Evolutionary conservation across 2,329 filamentous ascomycete genomes (phyloP).

Genomic region (Whalleya microplaca): DNA sequence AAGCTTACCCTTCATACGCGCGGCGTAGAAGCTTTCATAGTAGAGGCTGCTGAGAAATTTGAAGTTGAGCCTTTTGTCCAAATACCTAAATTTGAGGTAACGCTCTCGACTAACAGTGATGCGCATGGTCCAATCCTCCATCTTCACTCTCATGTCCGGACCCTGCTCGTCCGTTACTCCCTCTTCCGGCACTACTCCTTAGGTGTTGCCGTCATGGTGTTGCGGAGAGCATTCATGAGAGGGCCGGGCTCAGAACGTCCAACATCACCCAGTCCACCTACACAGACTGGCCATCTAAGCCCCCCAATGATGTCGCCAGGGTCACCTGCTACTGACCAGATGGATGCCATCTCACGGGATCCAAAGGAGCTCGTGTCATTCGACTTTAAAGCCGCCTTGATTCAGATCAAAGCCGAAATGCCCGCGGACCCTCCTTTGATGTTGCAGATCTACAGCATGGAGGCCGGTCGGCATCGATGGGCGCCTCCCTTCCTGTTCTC

Average conservation of each 20-base stretch:
- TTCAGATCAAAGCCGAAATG: constrained; percentile 89
- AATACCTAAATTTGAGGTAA: constrained; percentile 84
- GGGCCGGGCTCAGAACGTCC: constrained; percentile 42
- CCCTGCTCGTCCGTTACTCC: constrained; percentile 84
- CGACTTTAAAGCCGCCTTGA: constrained; percentile 78
- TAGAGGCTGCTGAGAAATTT: constrained; percentile 83
- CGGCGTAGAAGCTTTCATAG: constrained; percentile 86
- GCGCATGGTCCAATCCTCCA: constrained; percentile 87
- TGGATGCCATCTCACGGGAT: constrained; percentile 39
- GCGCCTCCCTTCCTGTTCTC: constrained; percentile 79
- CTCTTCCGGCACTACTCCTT: constrained; percentile 91
- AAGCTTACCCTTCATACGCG: constrained; percentile 79
- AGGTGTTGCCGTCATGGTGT: constrained; percentile 76
- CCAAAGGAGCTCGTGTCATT: constrained; percentile 73
- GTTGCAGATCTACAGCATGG: constrained; percentile 83
- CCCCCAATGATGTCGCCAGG: constrained; percentile 43
- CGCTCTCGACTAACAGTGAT: constrained; percentile 83
- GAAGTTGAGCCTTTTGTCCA: constrained; percentile 85
- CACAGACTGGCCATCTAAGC: constrained; percentile 40
- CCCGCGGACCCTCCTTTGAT: constrained; percentile 89
- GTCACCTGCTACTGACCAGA: constrained; percentile 34
- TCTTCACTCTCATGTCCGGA: constrained; percentile 78
- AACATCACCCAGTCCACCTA: constrained; percentile 32
- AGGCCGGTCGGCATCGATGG: constrained; percentile 86
- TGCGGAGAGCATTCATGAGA: constrained; percentile 70